Percentiles rank a stretch among this genome's conserved stretches.
Conservation (phyloP, 495 filamentous ascomycete genomes). For the Tuber indicum region DNA sequence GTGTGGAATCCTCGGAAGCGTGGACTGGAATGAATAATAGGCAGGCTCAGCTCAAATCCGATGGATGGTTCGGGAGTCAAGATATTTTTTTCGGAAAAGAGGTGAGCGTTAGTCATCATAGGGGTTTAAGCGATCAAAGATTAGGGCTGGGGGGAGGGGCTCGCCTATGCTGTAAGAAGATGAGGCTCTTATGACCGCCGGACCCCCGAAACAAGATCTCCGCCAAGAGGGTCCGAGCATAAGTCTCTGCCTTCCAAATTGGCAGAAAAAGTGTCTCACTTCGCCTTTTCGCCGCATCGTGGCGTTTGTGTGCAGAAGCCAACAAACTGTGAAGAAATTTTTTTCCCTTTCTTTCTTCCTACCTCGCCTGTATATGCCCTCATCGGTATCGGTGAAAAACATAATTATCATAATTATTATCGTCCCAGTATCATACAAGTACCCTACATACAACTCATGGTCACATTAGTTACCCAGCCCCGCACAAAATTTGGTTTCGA, state of each 20-base stretch:
- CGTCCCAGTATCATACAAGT: not conserved
- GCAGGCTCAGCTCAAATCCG: not conserved
- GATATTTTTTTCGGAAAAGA: not conserved
- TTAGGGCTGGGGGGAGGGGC: not conserved
- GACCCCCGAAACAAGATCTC: slow-evolving; percentile 22
- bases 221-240: slow-evolving; percentile 10
- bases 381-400: not conserved
- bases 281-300: slow-evolving; percentile 19
- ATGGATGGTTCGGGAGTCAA: not conserved
- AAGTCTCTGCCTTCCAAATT: slow-evolving; percentile 9
- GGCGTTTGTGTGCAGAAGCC: slow-evolving; percentile 13
- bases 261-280: slow-evolving; percentile 17
- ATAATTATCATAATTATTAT: not conserved
- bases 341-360: not conserved
- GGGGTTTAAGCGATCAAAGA: not conserved
- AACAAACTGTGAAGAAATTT: not conserved
- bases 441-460: not conserved
- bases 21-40: not conserved
- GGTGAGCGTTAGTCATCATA: not conserved
- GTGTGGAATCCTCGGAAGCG: not conserved
- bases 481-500: not conserved
- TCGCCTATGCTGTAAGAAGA: not conserved
- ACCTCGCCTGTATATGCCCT: not conserved
- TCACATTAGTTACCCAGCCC: not conserved
- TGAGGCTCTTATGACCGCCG: slow-evolving; percentile 21